Base-by-base conservation (phyloP, 345 rosid genomes). In the Eucalyptus polybractea region DNA sequence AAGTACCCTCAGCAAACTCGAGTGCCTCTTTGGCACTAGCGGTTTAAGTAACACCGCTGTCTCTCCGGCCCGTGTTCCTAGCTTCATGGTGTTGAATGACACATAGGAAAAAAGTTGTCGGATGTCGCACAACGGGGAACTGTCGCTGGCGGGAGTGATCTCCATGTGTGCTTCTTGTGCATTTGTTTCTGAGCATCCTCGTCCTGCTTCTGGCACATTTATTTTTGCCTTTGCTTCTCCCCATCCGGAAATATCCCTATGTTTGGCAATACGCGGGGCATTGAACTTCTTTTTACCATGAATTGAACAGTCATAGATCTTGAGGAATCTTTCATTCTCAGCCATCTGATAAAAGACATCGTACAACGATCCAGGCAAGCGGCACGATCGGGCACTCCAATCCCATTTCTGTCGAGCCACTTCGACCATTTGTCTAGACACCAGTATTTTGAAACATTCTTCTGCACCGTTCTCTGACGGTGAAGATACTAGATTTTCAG, bases 301-400 rank as follows among this genome's bases (percentile, higher is more conserved):
- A 62, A 13, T 62, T 4, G 33, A 62, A 29, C 5, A 0, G 72
- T 29, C 37, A 5, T 89, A 81, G 90, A 88, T 72, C 7, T 86
- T 13, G 53, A 89, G 87, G 17, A 89, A 37, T n/a, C 89, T 86
- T 11, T 29, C 50, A 4, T 44, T 50, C 11, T n/a, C 7, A 10
- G 89, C 91, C 14, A 50, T 50, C 16, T 29, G 87, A 47, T 51
- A 89, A 45, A 92, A 19, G 50, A 16, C 13, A 25, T 93, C 93
- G 33, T 89, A 45, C 6, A 91, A 8, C 4, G 21, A 2, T 25
- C 90, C 80, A 0, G 90, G 92, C 87, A 89, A 16, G 19, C 65
- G 14, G 58, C 93, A 93, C 2, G 90, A 86, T 69, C 58, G 90
- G 42, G 94, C 90, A 86, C 40, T 89, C 2, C 90, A 90, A 47